Percentiles rank a stretch among this genome's conserved stretches.
Evolutionary conservation across 768 basidiomycete species (phyloP).

Genomic region (Suillus clintonianus): DNA sequence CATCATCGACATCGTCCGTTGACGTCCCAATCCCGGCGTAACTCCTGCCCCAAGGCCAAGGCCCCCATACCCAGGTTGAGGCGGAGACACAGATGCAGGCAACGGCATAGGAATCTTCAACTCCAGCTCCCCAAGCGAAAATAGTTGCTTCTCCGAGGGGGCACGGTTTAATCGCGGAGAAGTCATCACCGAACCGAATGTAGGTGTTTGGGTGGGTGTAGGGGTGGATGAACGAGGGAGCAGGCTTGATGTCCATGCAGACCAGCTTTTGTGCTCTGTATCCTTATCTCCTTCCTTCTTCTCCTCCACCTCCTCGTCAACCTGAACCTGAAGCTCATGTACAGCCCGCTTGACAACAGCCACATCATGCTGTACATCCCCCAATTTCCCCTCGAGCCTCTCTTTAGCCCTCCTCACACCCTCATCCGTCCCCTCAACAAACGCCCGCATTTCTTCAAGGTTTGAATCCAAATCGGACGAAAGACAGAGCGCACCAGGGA

Average conservation of each 20-base stretch:
- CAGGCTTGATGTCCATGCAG: slow-evolving; percentile 62
- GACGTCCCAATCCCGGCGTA: slow-evolving; percentile 18
- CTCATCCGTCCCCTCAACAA: slow-evolving; percentile 55
- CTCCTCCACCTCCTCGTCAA: background rate
- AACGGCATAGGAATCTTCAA: slow-evolving; percentile 63
- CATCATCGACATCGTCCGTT: slow-evolving; percentile 60
- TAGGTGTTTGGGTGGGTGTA: slow-evolving; percentile 39
- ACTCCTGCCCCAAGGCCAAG: slow-evolving; percentile 22
- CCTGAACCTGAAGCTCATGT: slow-evolving; percentile 40
- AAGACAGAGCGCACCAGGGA: slow-evolving; percentile 48
- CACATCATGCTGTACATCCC: slow-evolving; percentile 77
- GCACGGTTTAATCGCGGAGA: slow-evolving; percentile 58
- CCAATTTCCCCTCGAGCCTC: slow-evolving; percentile 59
- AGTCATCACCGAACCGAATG: slow-evolving; percentile 74
- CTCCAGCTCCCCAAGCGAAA: slow-evolving; percentile 42
- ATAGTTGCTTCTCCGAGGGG: slow-evolving; percentile 37
- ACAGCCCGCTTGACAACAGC: slow-evolving; percentile 63
- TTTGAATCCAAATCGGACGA: slow-evolving; percentile 1
- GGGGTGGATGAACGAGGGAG: slow-evolving; percentile 44
- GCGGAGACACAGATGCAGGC: slow-evolving; percentile 2
- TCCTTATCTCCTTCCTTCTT: slow-evolving; percentile 1
- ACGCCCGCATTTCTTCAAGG: slow-evolving; percentile 49
- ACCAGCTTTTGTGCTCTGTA: slow-evolving; percentile 25
- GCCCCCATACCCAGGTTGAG: slow-evolving; percentile 10
- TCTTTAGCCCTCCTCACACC: slow-evolving; percentile 47